phyloP scores from a whole-genome alignment of 1,139 yeast genomes.

The Citeromyces hawaiiensis region DNA sequence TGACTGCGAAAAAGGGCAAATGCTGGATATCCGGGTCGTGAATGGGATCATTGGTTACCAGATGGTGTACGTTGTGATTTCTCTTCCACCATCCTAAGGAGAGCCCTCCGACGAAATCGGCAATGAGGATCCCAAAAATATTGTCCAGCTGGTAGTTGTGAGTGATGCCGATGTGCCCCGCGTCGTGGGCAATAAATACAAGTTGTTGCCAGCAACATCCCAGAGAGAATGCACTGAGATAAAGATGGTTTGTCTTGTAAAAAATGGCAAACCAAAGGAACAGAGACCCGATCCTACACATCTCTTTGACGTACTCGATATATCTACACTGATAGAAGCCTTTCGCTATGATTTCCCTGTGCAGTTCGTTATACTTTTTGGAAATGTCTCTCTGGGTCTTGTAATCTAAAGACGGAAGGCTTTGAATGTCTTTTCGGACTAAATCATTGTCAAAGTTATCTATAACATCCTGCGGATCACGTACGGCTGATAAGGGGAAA shows the following conservation, averaged over 20 bases:
- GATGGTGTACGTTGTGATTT: conserved; percentile 83
- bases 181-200: conserved; percentile 81
- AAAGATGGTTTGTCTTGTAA: conserved; percentile 29
- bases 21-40: conserved; percentile 95
- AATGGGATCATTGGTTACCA: conserved; percentile 79
- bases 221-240: conserved; percentile 46
- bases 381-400: conserved; percentile 48
- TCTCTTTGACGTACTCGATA: conserved; percentile 56
- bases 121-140: conserved; percentile 57
- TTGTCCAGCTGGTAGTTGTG: conserved; percentile 75
- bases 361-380: conserved; percentile 46
- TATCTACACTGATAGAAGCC: conserved; percentile 67
- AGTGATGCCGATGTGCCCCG: conserved; percentile 76
- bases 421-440: conserved; percentile 37
- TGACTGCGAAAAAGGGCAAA: conserved; percentile 81
- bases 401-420: conserved; percentile 53
- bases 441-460: conserved; percentile 43
- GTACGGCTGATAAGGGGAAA: conserved; percentile 29
- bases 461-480: conserved; percentile 42
- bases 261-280: conserved; percentile 37
- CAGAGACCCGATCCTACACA: conserved; percentile 42
- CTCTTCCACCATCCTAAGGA: conserved; percentile 94
- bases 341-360: conserved; percentile 34
- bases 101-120: conserved; percentile 76
- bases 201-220: conserved; percentile 87